Percentiles rank a stretch among this genome's conserved stretches.
Conservation (phyloP, 2,329 filamentous ascomycete species). For the Huntiella moniliformis region DNA sequence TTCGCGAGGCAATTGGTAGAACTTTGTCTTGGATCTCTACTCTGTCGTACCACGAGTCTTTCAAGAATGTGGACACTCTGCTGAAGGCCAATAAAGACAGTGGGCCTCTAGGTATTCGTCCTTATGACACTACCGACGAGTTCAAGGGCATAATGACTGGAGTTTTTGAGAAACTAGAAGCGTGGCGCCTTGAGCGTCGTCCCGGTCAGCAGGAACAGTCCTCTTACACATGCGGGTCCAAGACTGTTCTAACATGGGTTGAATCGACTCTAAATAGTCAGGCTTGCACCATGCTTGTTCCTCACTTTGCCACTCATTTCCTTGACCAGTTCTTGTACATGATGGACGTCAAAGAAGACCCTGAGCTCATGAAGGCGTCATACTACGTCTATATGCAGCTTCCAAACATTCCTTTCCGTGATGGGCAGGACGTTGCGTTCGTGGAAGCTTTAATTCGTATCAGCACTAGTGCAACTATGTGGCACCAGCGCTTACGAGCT, state of each 20-base stretch:
- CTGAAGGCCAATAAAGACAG: slow-evolving; percentile 59
- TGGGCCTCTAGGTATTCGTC: slow-evolving; percentile 67
- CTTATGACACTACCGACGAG: slow-evolving; percentile 61
- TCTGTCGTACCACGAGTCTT: slow-evolving; percentile 86
- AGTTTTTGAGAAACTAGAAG: slow-evolving; percentile 63
- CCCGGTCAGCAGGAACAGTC: slow-evolving; percentile 86
- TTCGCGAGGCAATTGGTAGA: slow-evolving; percentile 82
- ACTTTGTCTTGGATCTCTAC: slow-evolving; percentile 78
- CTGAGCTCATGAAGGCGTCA: slow-evolving; percentile 79
- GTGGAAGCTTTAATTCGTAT: slow-evolving; percentile 75
- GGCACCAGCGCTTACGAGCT: slow-evolving; percentile 88
- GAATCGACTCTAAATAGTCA: slow-evolving; percentile 79
- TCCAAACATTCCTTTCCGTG: slow-evolving; percentile 81
- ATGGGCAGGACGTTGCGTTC: slow-evolving; percentile 68
- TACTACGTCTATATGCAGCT: slow-evolving; percentile 95
- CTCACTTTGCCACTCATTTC: slow-evolving; percentile 78
- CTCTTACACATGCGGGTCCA: slow-evolving; percentile 85
- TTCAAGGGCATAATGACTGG: slow-evolving; percentile 53
- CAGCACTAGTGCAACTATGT: slow-evolving; percentile 64
- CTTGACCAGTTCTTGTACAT: slow-evolving; percentile 92
- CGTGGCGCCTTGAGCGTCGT: slow-evolving; percentile 67
- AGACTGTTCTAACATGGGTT: slow-evolving; percentile 89
- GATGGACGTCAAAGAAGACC: slow-evolving; percentile 99
- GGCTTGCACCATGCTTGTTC: slow-evolving; percentile 76
- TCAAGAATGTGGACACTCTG: slow-evolving; percentile 56